These are phyloP conservation scores for Phoma sp. DNA, from an alignment of 2,329 filamentous ascomycete species.

Conservation along the genomic window DNA sequence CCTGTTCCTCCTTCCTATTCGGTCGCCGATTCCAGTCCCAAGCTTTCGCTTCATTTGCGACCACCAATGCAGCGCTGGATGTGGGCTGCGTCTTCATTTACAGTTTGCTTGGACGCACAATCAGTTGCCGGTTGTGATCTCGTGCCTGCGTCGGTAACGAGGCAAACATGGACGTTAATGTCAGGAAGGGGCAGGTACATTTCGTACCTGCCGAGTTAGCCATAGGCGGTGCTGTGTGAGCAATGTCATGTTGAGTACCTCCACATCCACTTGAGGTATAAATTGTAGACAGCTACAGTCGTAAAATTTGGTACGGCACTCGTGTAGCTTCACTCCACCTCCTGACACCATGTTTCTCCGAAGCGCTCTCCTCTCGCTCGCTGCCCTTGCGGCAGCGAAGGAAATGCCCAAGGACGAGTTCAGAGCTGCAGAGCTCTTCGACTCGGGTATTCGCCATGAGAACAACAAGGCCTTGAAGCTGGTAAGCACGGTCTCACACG, in stretches of 20 bases:
- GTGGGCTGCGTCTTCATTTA: slow-evolving; percentile 30
- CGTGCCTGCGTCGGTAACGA: slow-evolving; percentile 19
- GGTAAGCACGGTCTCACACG: slow-evolving; percentile 19
- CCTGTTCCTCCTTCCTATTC: slow-evolving; percentile 44
- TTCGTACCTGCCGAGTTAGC: slow-evolving; percentile 39
- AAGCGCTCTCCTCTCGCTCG: slow-evolving; percentile 38
- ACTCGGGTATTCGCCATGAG: slow-evolving; percentile 49
- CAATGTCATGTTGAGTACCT: slow-evolving; percentile 16
- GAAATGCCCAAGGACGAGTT: slow-evolving; percentile 45
- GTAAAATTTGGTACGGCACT: slow-evolving; percentile 1
- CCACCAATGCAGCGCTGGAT: slow-evolving; percentile 33
- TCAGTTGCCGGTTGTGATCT: slow-evolving; percentile 30
- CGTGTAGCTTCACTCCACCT: slow-evolving; percentile 2
- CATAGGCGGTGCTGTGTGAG: slow-evolving; percentile 21
- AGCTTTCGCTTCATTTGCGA: slow-evolving; percentile 43
- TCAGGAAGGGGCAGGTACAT: slow-evolving; percentile 37
- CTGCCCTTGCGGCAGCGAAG: slow-evolving; percentile 43
- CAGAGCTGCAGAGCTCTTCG: slow-evolving; percentile 46
- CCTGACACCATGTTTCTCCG: slow-evolving; percentile 39
- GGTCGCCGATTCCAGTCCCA: slow-evolving; percentile 24
- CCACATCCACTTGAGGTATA: slow-evolving; percentile 12
- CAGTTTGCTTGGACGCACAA: slow-evolving; percentile 18
- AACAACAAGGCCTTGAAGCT: slow-evolving; percentile 46
- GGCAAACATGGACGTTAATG: slow-evolving; percentile 21
- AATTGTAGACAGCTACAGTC: not conserved